Percentiles rank a stretch among this genome's conserved stretches.
Evolutionary conservation across 2,329 filamentous ascomycete species (phyloP).

Genomic region (Fusarium chuoi): DNA sequence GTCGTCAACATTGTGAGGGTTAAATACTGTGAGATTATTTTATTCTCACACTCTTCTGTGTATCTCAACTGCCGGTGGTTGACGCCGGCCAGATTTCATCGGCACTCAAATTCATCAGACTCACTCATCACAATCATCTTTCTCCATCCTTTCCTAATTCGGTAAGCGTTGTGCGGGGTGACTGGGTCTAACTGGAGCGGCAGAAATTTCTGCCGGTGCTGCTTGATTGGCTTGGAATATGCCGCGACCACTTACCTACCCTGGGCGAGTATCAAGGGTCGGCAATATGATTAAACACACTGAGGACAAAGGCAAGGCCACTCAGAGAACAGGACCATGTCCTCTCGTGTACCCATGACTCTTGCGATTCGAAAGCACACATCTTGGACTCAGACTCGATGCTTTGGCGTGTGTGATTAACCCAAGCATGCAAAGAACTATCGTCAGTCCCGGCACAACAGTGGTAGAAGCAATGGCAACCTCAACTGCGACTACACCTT

Average conservation of each 20-base stretch:
- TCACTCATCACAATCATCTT: neutral
- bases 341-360: neutral
- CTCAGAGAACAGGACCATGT: neutral
- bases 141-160: neutral
- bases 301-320: neutral
- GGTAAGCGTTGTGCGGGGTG: neutral
- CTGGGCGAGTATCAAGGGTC: neutral
- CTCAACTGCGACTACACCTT: fast-evolving
- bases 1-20: neutral
- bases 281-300: neutral
- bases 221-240: neutral
- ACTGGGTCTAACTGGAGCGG: neutral
- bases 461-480: neutral
- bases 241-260: neutral
- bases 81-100: neutral
- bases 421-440: no score
- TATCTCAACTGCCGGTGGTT: neutral
- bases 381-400: fast-evolving
- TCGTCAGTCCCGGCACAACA: no score
- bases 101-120: neutral
- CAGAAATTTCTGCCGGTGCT: neutral
- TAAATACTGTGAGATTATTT: neutral
- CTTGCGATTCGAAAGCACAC: fast-evolving
- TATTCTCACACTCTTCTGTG: neutral
- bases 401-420: neutral